Evolutionary conservation across 2,329 filamentous ascomycete genomes (phyloP).

Genomic region (Ophioceras dolichostomum): DNA sequence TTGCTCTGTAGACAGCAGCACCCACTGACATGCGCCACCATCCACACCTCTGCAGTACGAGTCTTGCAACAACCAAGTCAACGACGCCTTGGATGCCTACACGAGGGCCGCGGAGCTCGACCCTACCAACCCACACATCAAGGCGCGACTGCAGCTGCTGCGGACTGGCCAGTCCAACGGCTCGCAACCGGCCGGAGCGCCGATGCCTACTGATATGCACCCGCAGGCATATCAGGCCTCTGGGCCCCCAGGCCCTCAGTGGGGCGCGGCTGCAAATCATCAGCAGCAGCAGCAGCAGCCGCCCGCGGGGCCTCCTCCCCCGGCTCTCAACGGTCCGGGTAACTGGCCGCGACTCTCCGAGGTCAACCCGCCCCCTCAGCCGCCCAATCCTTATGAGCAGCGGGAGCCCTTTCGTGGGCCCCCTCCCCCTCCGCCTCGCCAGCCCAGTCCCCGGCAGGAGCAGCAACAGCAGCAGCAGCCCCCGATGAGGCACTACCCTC

Average conservation of each 20-base stretch:
- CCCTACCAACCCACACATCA: slow-evolving; percentile 88
- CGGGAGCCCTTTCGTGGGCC: slow-evolving; percentile 61
- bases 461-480: too few relatives aligned
- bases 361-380: slow-evolving; percentile 63
- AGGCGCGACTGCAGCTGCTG: slow-evolving; percentile 80
- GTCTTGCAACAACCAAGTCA: slow-evolving; percentile 97
- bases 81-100: slow-evolving; percentile 91
- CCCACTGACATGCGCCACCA: neutral
- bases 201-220: slow-evolving; percentile 92
- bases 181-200: slow-evolving; percentile 48
- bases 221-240: slow-evolving; percentile 89
- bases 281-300: slow-evolving; percentile 26
- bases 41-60: slow-evolving; percentile 55
- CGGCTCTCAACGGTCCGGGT: slow-evolving; percentile 42
- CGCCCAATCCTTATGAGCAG: slow-evolving; percentile 71
- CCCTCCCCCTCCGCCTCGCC: slow-evolving; percentile 54
- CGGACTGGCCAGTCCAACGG: slow-evolving; percentile 68
- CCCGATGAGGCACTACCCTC: slow-evolving; percentile 47
- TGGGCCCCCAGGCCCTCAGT: slow-evolving; percentile 76
- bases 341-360: slow-evolving; percentile 61
- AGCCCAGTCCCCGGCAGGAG: slow-evolving; percentile 67
- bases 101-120: slow-evolving; percentile 90
- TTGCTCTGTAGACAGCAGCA: neutral
- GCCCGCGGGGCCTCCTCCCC: too few relatives aligned
- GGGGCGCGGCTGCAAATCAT: slow-evolving; percentile 64